Conservation (phyloP, 2,329 filamentous ascomycete genomes). For the Ascochyta rabiei region DNA sequence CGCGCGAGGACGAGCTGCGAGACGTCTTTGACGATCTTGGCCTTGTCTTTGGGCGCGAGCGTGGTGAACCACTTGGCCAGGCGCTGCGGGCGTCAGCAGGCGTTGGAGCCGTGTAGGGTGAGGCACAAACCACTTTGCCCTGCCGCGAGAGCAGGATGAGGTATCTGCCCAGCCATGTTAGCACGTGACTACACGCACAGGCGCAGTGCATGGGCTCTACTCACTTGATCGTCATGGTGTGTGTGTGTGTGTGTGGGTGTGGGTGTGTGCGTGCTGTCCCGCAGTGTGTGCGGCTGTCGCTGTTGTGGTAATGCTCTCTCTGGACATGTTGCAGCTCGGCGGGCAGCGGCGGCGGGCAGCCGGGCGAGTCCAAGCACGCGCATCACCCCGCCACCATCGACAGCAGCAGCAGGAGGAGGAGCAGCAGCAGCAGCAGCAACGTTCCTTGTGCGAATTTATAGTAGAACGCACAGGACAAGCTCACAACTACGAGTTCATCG, state of each 20-base stretch:
- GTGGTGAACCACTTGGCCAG: slow-evolving; percentile 99
- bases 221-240: slow-evolving; percentile 63
- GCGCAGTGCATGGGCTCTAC: slow-evolving; percentile 19
- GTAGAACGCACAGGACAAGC: background rate
- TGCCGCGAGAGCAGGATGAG: slow-evolving; percentile 96
- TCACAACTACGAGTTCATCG: background rate
- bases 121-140: slow-evolving; percentile 90
- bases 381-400: slow-evolving; percentile 27
- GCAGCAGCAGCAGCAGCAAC: background rate
- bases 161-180: slow-evolving; percentile 66
- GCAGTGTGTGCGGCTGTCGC: slow-evolving; percentile 2
- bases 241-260: background rate
- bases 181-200: background rate
- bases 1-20: slow-evolving; percentile 95
- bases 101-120: slow-evolving; percentile 31
- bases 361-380: slow-evolving; percentile 29
- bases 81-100: slow-evolving; percentile 65
- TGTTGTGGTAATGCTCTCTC: slow-evolving; percentile 1
- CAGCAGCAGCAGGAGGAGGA: background rate
- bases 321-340: slow-evolving; percentile 15
- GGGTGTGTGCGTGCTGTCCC: background rate
- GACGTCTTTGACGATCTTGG: slow-evolving; percentile 99
- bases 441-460: background rate
- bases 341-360: slow-evolving; percentile 11
- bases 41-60: slow-evolving; percentile 95